Conservation (phyloP, 768 basidiomycete species). For the Tephrocybe sp. region DNA sequence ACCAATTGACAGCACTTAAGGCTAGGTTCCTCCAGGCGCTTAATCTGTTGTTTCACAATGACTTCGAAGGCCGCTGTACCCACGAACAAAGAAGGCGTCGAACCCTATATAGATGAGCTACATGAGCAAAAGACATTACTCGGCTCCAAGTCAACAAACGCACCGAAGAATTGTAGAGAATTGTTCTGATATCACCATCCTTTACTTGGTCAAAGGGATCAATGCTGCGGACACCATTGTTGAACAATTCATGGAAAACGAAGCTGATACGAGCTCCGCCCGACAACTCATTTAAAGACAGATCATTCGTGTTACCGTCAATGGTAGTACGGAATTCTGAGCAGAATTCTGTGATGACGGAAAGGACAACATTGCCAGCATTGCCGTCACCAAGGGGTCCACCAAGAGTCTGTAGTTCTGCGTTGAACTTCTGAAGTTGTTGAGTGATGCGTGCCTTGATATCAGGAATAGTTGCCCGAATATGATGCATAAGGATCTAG, state of each 20-base stretch:
- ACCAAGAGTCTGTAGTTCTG: constrained; percentile 81
- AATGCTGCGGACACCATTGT: constrained; percentile 91
- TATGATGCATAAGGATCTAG: constrained; percentile 99
- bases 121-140: not conserved
- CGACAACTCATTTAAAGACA: constrained; percentile 93
- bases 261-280: constrained; percentile 98
- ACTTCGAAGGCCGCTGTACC: constrained; percentile 97
- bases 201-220: constrained; percentile 99
- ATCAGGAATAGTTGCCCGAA: constrained; percentile 95
- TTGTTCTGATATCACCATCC: constrained; percentile 94
- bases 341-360: constrained; percentile 98
- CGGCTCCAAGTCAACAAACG: constrained; percentile 25
- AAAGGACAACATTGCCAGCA: constrained; percentile 88
- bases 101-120: constrained; percentile 56
- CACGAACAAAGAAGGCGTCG: constrained; percentile 93
- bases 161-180: constrained; percentile 97
- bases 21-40: constrained; percentile 90
- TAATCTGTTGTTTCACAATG: constrained; percentile 99
- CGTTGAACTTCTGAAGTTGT: constrained; percentile 84
- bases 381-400: constrained; percentile 83
- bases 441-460: constrained; percentile 95
- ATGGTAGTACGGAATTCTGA: constrained; percentile 95
- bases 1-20: constrained; percentile 94
- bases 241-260: constrained; percentile 98
- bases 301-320: constrained; percentile 95